Percentiles rank a stretch among this genome's conserved stretches.
phyloP scores from a whole-genome alignment of 2,329 filamentous ascomycete genomes.

The Rhinocladiella mackenziei region DNA sequence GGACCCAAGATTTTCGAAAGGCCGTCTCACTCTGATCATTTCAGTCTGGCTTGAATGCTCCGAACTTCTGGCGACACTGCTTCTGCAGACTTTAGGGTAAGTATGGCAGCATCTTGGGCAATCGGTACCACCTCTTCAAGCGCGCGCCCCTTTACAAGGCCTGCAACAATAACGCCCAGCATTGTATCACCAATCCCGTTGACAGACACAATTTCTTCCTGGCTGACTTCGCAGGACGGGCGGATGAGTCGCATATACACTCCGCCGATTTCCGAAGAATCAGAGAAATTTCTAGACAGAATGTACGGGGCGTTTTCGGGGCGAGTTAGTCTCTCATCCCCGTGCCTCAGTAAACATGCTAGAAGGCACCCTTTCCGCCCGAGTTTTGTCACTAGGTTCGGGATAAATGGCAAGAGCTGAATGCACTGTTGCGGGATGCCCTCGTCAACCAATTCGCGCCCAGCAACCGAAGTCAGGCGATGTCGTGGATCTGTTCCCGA shows the following conservation, averaged over 20 bases:
- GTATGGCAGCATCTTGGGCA: conserved; percentile 74
- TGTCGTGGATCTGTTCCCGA: conserved; percentile 65
- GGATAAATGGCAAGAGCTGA: conserved; percentile 83
- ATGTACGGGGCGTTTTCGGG: conserved; percentile 65
- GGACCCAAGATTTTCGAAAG: not conserved
- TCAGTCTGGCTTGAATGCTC: conserved; percentile 14
- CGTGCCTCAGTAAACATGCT: conserved; percentile 63
- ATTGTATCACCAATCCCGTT: conserved; percentile 96
- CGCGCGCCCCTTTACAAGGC: conserved; percentile 56
- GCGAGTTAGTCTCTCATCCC: conserved; percentile 63
- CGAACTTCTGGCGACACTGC: conserved; percentile 51
- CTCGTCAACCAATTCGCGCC: conserved; percentile 63
- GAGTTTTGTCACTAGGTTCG: conserved; percentile 78
- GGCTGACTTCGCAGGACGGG: conserved; percentile 57
- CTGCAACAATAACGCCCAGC: conserved; percentile 76
- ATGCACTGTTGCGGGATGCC: conserved; percentile 80
- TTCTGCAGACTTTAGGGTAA: conserved; percentile 71
- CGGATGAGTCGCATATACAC: conserved; percentile 79
- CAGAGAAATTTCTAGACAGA: conserved; percentile 57
- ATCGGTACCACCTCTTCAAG: conserved; percentile 66
- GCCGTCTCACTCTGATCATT: not conserved
- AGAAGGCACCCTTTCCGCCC: conserved; percentile 72
- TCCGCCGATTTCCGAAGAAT: conserved; percentile 64
- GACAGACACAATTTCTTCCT: conserved; percentile 72
- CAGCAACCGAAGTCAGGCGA: conserved; percentile 66